A percentile compares a stretch with the other conserved stretches of the same genome.
phyloP scores from a whole-genome alignment of 2,329 filamentous ascomycete species.

The Talaromyces sp. region DNA sequence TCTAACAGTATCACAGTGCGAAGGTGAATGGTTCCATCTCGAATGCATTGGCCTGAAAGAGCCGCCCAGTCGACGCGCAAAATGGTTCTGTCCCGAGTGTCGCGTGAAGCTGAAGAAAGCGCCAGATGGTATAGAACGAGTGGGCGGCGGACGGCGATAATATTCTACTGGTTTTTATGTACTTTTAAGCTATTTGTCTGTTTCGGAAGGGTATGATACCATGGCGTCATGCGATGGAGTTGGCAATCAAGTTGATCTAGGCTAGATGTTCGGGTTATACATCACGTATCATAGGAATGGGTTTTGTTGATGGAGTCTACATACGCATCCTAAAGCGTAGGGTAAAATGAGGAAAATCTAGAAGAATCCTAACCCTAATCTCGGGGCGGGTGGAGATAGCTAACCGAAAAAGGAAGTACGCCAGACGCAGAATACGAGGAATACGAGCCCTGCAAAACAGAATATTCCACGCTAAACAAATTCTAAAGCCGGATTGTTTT shows the following conservation, averaged over 20 bases:
- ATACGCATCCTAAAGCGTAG: background rate
- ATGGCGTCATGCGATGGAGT: slow-evolving; percentile 11
- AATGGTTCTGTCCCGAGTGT: slow-evolving; percentile 66
- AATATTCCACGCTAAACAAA: background rate
- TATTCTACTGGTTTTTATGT: background rate
- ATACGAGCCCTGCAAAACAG: slow-evolving; percentile 11
- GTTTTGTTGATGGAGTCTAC: background rate
- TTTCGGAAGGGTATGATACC: slow-evolving; percentile 17
- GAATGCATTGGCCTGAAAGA: slow-evolving; percentile 58
- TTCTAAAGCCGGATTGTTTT: background rate
- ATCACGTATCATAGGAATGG: background rate
- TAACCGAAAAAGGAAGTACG: background rate
- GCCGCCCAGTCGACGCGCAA: slow-evolving; percentile 57
- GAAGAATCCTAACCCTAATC: background rate
- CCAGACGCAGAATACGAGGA: background rate
- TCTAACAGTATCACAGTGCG: slow-evolving; percentile 47
- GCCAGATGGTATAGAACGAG: slow-evolving; percentile 40
- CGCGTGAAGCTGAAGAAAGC: slow-evolving; percentile 48
- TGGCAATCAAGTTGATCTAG: background rate
- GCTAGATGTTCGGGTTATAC: background rate
- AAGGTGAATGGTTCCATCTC: slow-evolving; percentile 66
- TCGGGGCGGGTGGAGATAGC: background rate
- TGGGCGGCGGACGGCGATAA: slow-evolving; percentile 31
- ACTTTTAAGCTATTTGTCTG: slow-evolving; percentile 1
- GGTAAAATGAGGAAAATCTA: background rate